These are phyloP conservation scores for Ajuga reptans DNA, from an alignment of 305 asterid genomes.

Conservation along the genomic window DNA sequence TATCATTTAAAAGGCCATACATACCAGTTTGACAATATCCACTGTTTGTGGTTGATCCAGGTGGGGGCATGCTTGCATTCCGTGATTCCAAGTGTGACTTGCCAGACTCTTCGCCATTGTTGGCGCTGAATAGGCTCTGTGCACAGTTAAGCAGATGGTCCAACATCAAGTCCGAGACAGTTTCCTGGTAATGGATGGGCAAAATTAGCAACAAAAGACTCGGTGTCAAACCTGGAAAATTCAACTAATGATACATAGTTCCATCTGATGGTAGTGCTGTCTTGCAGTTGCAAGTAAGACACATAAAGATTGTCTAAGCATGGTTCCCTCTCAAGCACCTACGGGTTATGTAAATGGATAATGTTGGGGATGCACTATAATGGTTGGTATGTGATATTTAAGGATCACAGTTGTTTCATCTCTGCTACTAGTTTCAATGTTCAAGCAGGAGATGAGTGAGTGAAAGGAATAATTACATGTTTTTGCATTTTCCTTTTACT, in stretches of 20 bases:
- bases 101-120: slow-evolving; percentile 27
- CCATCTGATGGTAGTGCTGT: neutral
- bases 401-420: neutral
- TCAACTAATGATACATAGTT: neutral
- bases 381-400: neutral
- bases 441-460: neutral
- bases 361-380: neutral
- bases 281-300: neutral
- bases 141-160: slow-evolving; percentile 60
- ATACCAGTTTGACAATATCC: slow-evolving; percentile 35
- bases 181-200: slow-evolving; percentile 35
- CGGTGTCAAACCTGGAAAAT: slow-evolving; percentile 16
- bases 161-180: slow-evolving; percentile 38
- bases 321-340: neutral
- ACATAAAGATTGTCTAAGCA: neutral
- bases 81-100: slow-evolving; percentile 24
- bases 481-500: neutral
- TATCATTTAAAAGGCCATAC: slow-evolving; percentile 11
- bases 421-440: neutral
- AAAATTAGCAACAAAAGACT: slow-evolving; percentile 27
- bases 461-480: neutral
- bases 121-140: slow-evolving; percentile 33
- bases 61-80: slow-evolving; percentile 2
- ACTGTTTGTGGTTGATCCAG: slow-evolving; percentile 20
- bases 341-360: neutral